Conservation (phyloP, 1,284 basidiomycete species). For the Malassezia dermatis region DNA sequence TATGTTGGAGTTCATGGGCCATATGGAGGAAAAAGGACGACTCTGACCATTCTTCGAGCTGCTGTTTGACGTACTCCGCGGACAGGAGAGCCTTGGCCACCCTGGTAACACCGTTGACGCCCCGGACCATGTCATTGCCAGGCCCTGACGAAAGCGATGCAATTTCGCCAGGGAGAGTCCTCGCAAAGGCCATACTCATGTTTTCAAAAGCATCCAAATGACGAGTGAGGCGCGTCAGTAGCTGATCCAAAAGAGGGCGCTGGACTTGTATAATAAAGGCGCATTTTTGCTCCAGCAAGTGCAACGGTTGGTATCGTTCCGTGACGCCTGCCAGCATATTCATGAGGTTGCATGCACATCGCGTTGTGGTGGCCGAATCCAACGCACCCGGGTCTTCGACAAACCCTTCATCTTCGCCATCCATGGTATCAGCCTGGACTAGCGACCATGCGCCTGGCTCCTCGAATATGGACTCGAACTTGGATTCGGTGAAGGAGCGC, state of each 20-base stretch:
- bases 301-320: constrained; percentile 82
- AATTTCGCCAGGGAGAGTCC: constrained; percentile 71
- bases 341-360: constrained; percentile 24
- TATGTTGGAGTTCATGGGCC: constrained; percentile 18
- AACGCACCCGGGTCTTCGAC: not conserved
- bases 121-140: constrained; percentile 34
- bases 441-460: constrained; percentile 79
- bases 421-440: constrained; percentile 54
- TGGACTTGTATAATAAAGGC: constrained; percentile 76
- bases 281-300: constrained; percentile 63
- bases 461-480: constrained; percentile 71
- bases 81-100: constrained; percentile 38
- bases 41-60: constrained; percentile 33
- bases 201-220: constrained; percentile 88
- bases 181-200: constrained; percentile 67
- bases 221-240: constrained; percentile 65
- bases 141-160: constrained; percentile 11
- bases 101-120: constrained; percentile 32
- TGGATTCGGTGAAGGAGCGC: constrained; percentile 60
- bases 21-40: constrained; percentile 30
- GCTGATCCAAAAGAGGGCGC: constrained; percentile 68
- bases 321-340: constrained; percentile 30
- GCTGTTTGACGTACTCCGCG: constrained; percentile 23
- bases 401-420: constrained; percentile 52
- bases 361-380: constrained; percentile 22